These are phyloP conservation scores for Kwoniella dejecticola DNA, from an alignment of 768 basidiomycete species.

Conservation along the genomic window DNA sequence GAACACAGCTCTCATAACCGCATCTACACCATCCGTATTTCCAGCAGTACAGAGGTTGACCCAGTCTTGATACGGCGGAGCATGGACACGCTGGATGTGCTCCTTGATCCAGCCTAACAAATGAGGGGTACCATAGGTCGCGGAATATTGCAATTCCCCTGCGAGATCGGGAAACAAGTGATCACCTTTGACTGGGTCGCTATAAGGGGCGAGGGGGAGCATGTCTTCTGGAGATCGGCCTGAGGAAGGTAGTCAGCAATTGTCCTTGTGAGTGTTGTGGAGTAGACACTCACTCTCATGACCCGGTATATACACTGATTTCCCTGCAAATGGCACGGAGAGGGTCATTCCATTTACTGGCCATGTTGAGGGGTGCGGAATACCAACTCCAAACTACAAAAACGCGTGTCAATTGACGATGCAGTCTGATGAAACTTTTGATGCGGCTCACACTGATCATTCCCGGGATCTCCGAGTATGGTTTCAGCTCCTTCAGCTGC, in stretches of 20 bases:
- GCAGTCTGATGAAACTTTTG: too few species aligned
- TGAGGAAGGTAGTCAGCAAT: neutral
- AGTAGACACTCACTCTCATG: constrained; percentile 44
- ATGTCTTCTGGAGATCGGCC: constrained; percentile 21
- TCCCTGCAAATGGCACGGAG: constrained; percentile 41
- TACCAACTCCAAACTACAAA: constrained; percentile 40
- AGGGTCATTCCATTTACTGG: constrained; percentile 47
- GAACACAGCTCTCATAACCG: constrained; percentile 30
- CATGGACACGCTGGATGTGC: constrained; percentile 36
- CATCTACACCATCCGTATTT: constrained; percentile 66
- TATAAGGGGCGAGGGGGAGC: constrained; percentile 35
- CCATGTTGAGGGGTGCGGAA: constrained; percentile 47
- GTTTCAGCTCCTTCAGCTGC: constrained; percentile 33
- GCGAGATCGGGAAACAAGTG: constrained; percentile 35
- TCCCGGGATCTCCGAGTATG: constrained; percentile 34
- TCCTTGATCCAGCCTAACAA: constrained; percentile 38
- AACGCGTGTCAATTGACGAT: too few species aligned
- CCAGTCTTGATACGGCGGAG: constrained; percentile 63
- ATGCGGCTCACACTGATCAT: constrained; percentile 49
- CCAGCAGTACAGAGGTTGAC: constrained; percentile 64
- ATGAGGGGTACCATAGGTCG: constrained; percentile 37
- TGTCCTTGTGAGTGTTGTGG: too few species aligned
- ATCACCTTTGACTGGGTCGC: constrained; percentile 28
- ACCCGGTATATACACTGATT: constrained; percentile 43
- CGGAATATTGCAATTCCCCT: constrained; percentile 37